A percentile compares a stretch with the other conserved stretches of the same genome.
Evolutionary conservation across 306 rosid genomes (phyloP).

Genomic region (Cotoneaster glaucophyllus): DNA sequence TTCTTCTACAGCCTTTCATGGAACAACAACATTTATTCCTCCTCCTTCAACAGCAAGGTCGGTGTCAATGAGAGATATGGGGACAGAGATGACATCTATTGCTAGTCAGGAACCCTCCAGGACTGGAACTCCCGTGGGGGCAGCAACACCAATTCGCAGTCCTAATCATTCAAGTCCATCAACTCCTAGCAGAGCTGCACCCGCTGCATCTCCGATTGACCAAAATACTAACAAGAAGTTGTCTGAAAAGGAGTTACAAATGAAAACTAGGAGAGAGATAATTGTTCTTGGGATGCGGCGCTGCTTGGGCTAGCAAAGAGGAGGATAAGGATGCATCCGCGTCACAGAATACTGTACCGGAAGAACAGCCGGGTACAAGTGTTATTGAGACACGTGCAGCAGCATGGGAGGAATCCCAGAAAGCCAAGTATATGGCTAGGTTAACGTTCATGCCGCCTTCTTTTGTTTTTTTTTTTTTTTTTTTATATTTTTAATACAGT

Average conservation of each 20-base stretch:
- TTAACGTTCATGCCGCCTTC: constrained; percentile 15
- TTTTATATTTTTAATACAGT: too few species aligned
- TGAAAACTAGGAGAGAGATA: constrained; percentile 88
- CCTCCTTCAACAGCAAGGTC: constrained; percentile 94
- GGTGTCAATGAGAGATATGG: constrained; percentile 99
- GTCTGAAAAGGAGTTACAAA: constrained; percentile 87
- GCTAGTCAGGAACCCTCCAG: constrained; percentile 98
- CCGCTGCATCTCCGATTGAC: constrained; percentile 21
- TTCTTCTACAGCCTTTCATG: constrained; percentile 62
- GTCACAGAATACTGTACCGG: constrained; percentile 45
- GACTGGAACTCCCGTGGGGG: constrained; percentile 91
- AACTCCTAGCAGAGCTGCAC: constrained; percentile 63
- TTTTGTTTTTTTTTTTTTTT: not conserved
- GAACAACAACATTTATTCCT: constrained; percentile 74
- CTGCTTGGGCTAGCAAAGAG: constrained; percentile 99
- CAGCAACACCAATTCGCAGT: constrained; percentile 88
- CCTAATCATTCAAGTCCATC: constrained; percentile 80
- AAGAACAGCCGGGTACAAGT: constrained; percentile 36
- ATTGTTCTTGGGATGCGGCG: constrained; percentile 87
- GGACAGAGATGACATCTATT: constrained; percentile 97
- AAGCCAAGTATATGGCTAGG: constrained; percentile 93
- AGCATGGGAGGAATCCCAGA: constrained; percentile 97
- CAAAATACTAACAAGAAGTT: constrained; percentile 40
- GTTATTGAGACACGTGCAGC: constrained; percentile 73
- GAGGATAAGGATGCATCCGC: constrained; percentile 87